Conservation (phyloP, 2,329 filamentous ascomycete species). For the Phialocephala subalpina region DNA sequence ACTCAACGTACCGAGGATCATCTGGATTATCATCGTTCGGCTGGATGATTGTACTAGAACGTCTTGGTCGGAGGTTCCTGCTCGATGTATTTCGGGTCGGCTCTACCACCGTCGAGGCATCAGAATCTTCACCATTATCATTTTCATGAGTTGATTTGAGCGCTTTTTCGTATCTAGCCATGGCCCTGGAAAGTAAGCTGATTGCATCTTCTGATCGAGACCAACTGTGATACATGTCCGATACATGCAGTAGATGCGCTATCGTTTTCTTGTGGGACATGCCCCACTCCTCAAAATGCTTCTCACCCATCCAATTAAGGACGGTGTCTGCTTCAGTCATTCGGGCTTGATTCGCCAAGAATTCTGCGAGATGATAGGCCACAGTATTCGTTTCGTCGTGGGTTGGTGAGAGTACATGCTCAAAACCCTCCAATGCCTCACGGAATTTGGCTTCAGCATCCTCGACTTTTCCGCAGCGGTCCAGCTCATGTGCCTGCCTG, state of each 20-base stretch:
- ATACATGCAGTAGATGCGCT: constrained; percentile 4
- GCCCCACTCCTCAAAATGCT: constrained; percentile 3
- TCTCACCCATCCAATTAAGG: constrained; percentile 12
- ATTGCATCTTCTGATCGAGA: constrained; percentile 9
- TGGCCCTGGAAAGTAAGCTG: not conserved
- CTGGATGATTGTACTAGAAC: no score
- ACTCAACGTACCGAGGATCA: not conserved
- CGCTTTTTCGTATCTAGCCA: no score
- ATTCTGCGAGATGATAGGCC: constrained; percentile 13
- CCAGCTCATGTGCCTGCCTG: not conserved
- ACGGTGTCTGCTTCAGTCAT: constrained; percentile 14
- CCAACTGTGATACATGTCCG: constrained; percentile 12
- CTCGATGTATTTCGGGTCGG: no score
- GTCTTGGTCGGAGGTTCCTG: no score
- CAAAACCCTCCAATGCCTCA: constrained; percentile 6
- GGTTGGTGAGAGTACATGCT: constrained; percentile 1
- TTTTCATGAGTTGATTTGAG: no score
- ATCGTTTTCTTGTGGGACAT: constrained; percentile 2
- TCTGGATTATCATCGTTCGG: no score
- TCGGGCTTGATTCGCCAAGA: constrained; percentile 3
- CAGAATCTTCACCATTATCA: no score
- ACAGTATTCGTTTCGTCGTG: constrained; percentile 3
- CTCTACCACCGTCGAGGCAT: no score
- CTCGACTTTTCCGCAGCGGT: not conserved
- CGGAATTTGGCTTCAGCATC: constrained; percentile 13